Percentiles rank a stretch among this genome's conserved stretches.
These are phyloP conservation scores for Pisolithus thermaeus DNA, from an alignment of 1,284 basidiomycete species.

Conservation along the genomic window DNA sequence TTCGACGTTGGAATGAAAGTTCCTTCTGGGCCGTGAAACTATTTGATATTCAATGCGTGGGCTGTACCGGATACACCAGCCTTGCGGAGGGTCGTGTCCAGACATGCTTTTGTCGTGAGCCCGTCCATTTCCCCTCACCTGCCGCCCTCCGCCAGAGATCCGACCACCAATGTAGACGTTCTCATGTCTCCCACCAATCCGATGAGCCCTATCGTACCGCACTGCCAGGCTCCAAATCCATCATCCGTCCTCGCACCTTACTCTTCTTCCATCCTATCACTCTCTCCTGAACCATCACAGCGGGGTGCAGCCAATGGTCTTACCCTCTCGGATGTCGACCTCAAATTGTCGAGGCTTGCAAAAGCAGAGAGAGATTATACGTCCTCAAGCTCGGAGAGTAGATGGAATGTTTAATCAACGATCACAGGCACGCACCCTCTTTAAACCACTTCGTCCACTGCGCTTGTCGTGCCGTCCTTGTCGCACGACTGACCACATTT, in stretches of 20 bases:
- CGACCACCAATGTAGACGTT: slow-evolving; percentile 7
- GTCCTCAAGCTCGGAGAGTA: slow-evolving; percentile 77
- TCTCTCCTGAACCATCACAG: slow-evolving; percentile 25
- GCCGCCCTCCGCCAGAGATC: slow-evolving; percentile 8
- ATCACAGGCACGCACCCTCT: slow-evolving; percentile 50
- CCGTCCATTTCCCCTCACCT: slow-evolving; percentile 10
- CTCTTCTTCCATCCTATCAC: slow-evolving; percentile 8
- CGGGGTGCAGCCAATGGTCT: slow-evolving; percentile 17
- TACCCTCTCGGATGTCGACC: slow-evolving; percentile 47
- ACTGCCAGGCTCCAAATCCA: neutral
- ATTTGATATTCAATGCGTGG: too few relatives aligned
- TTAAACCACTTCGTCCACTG: neutral
- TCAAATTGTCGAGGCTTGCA: slow-evolving; percentile 74
- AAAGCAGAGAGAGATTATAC: slow-evolving; percentile 78
- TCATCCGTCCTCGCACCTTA: slow-evolving; percentile 4
- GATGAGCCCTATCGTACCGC: slow-evolving; percentile 1
- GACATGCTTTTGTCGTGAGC: slow-evolving; percentile 4
- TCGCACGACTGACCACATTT: neutral
- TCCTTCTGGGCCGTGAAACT: too few relatives aligned
- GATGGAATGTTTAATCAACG: slow-evolving; percentile 71
- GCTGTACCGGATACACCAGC: too few relatives aligned
- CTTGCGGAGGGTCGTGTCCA: neutral
- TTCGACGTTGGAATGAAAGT: too few relatives aligned
- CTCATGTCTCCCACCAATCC: slow-evolving; percentile 10
- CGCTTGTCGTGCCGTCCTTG: too few relatives aligned